These are phyloP conservation scores for Leersia perrieri DNA, from an alignment of 176 grass and related monocot genomes.

Conservation along the genomic window DNA sequence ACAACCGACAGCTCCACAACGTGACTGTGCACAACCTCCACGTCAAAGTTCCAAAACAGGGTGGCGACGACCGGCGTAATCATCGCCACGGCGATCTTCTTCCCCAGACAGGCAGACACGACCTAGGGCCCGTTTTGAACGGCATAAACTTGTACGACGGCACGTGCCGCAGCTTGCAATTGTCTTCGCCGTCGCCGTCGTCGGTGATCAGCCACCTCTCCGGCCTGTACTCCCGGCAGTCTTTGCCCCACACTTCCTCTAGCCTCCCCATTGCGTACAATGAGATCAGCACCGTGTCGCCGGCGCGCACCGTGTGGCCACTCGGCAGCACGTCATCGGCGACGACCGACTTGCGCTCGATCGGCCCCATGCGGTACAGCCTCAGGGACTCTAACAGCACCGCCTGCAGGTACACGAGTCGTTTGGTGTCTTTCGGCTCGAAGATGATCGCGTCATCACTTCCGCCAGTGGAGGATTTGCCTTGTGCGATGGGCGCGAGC, in stretches of 20 bases:
- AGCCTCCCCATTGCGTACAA: neutral
- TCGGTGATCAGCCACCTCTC: constrained; percentile 33
- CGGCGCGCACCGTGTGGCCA: neutral
- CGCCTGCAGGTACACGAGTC: constrained; percentile 39
- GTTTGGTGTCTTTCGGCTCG: constrained; percentile 13
- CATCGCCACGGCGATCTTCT: neutral
- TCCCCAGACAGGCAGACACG: constrained; percentile 14
- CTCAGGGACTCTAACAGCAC: constrained; percentile 43
- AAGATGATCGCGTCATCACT: neutral
- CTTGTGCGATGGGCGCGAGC: neutral
- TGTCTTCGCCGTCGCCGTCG: no score
- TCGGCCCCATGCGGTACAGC: constrained; percentile 18
- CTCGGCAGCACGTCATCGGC: constrained; percentile 4
- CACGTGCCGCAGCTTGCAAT: neutral
- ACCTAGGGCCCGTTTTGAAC: constrained; percentile 13
- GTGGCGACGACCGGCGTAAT: neutral
- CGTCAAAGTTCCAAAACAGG: constrained; percentile 9
- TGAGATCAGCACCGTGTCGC: neutral
- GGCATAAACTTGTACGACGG: constrained; percentile 16
- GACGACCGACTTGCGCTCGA: constrained; percentile 24
- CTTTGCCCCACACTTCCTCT: no score
- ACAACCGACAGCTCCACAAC: neutral
- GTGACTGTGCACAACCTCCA: constrained; percentile 6
- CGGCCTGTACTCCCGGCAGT: neutral
- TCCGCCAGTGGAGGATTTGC: no score